Conservation (phyloP, 1,284 basidiomycete genomes). For the Ganoderma meredithae region DNA sequence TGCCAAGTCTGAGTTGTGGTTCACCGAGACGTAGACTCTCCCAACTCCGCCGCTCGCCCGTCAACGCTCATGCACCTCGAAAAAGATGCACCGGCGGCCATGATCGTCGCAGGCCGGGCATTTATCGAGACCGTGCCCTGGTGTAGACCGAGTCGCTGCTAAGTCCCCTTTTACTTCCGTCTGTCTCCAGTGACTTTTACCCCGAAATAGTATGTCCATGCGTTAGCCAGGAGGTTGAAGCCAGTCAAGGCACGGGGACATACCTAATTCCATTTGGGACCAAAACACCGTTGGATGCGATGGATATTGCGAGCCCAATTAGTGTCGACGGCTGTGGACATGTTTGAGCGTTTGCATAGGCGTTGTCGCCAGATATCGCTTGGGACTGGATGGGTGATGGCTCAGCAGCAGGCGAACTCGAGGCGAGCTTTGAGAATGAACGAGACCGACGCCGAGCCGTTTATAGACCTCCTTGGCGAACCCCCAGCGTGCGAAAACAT, state of each 20-base stretch:
- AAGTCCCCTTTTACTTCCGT: background rate
- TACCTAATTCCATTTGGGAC: background rate
- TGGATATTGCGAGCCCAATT: background rate
- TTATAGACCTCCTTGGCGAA: background rate
- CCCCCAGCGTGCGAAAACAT: background rate
- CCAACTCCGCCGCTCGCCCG: background rate
- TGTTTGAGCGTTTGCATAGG: background rate
- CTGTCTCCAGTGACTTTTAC: background rate
- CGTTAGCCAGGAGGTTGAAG: background rate
- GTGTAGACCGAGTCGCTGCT: background rate
- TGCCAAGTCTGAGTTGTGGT: background rate
- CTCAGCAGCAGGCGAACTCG: background rate
- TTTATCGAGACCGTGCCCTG: background rate
- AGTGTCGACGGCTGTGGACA: background rate
- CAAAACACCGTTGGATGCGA: background rate
- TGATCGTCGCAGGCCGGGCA: background rate
- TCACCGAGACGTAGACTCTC: background rate
- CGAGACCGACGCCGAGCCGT: background rate
- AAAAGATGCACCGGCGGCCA: background rate
- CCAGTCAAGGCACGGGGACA: background rate
- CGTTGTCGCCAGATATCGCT: background rate
- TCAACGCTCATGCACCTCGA: background rate
- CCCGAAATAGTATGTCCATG: background rate
- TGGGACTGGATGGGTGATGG: background rate
- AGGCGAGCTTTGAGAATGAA: background rate